Percentiles rank a stretch among this genome's conserved stretches.
phyloP scores from a whole-genome alignment of 2,329 filamentous ascomycete species.

The Bimuria novae-zelandiae region DNA sequence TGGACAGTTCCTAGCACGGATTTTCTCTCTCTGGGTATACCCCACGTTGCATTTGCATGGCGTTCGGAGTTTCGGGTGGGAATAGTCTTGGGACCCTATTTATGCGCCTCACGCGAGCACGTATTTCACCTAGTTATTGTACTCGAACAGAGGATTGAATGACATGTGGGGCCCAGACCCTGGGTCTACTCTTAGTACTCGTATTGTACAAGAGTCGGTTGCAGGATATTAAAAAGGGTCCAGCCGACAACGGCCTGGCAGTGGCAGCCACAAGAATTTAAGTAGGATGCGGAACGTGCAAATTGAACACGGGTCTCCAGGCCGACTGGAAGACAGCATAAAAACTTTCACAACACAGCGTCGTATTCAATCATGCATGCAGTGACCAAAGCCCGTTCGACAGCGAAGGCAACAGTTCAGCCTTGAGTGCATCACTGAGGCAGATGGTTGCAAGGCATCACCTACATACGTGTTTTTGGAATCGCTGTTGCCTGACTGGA shows the following conservation, averaged over 20 bases:
- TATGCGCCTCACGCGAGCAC: background rate
- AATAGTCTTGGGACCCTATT: background rate
- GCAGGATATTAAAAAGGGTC: background rate
- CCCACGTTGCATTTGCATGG: conserved; percentile 7
- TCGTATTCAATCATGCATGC: background rate
- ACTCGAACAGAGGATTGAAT: too few relatives aligned
- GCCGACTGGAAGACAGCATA: background rate
- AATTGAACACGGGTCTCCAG: background rate
- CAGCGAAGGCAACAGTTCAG: background rate
- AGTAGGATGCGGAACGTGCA: background rate
- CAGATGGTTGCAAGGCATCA: background rate
- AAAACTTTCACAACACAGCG: too few relatives aligned
- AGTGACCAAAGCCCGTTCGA: background rate
- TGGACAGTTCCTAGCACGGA: conserved; percentile 11
- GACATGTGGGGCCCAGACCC: too few relatives aligned
- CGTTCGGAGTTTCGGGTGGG: background rate
- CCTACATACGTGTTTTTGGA: background rate
- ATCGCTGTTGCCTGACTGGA: background rate
- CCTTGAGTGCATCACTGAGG: background rate
- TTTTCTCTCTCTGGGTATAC: conserved; percentile 10
- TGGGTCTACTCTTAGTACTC: too few relatives aligned
- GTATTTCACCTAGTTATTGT: background rate
- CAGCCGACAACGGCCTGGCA: background rate
- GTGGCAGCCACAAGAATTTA: background rate
- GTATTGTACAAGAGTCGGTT: background rate